Base-by-base conservation (phyloP, 257 asterid species). In the Datura wrightii region DNA sequence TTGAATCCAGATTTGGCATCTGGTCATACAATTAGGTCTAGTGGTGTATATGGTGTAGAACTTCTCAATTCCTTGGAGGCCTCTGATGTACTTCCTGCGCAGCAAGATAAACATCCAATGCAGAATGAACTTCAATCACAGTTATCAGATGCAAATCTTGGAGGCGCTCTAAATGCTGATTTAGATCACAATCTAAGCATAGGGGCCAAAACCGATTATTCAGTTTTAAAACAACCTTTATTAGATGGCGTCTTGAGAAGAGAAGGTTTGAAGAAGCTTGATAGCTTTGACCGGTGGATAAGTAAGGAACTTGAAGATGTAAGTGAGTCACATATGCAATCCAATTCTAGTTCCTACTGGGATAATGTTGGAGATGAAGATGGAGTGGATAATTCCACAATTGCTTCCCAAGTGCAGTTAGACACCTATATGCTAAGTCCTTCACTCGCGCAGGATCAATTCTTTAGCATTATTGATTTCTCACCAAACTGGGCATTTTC, bases 231-330 rank as follows among this genome's bases (percentile, higher is more conserved):
- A 83, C 95, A 91, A 87, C 94, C 98, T 87, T 69, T 88, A 62
- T 88, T 94, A 87, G 92, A 90, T 86, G 97, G 96, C 18, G 85
- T 95, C 81, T 69, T 85, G 84, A 70, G 18, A 70, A 93, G 89
- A 80, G 92, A 88, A 84, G 93, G 97, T 85, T 89, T 96, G 88
- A 91, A 87, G 91, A 96, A 96, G 92, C 93, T 96, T 11, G 99
- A 96, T 87, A 96, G 99, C 92, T 96, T 96, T 88, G 99, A 94
- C 87, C 95, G 98, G 60, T 96, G 98, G 99, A 92, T 96, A 91
- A 93, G 94, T 87, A 94, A 89, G 91, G 99, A 96, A 89, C 97
- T 96, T 18, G 99, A 91, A 70, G 99, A 96, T 89, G 98, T 96
- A 50, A 88, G 93, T 76, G 98, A 93, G 88, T 84, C 97, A 56